These are phyloP conservation scores for Neodidymelliopsis sp. DNA, from an alignment of 2,329 filamentous ascomycete species.

Conservation along the genomic window DNA sequence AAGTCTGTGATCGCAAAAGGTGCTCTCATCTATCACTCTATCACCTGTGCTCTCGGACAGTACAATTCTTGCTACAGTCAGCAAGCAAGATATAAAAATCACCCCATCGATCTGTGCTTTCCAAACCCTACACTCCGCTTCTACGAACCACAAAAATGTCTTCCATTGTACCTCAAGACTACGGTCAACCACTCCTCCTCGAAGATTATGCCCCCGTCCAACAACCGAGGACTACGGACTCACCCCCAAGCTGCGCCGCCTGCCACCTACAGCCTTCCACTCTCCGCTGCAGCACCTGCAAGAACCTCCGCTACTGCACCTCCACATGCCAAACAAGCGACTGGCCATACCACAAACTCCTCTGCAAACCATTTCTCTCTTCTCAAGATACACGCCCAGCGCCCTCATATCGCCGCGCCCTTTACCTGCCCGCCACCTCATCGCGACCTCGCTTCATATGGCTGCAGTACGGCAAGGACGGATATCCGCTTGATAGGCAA, in stretches of 20 bases:
- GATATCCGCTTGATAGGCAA: background rate
- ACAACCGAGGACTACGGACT: background rate
- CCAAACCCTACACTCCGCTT: background rate
- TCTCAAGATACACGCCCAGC: background rate
- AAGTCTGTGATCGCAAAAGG: too few relatives aligned
- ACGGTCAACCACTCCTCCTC: conserved; percentile 17
- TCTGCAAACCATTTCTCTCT: conserved; percentile 11
- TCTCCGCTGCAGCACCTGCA: conserved; percentile 19
- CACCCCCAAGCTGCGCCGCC: conserved; percentile 8
- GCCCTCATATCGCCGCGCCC: background rate
- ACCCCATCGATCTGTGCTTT: background rate
- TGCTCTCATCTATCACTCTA: too few relatives aligned
- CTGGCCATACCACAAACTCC: conserved; percentile 18
- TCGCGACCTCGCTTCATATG: conserved; percentile 7
- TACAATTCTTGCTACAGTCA: too few relatives aligned
- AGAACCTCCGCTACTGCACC: conserved; percentile 22
- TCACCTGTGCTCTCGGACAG: too few relatives aligned
- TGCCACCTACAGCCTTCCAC: conserved; percentile 9
- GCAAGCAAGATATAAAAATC: background rate
- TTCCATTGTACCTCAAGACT: conserved; percentile 13
- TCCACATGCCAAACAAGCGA: conserved; percentile 6
- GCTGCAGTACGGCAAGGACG: conserved; percentile 6
- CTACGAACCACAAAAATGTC: background rate
- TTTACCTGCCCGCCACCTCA: conserved; percentile 5
- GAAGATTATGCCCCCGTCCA: conserved; percentile 11